Evolutionary conservation across 2,329 filamentous ascomycete genomes (phyloP).

Genomic region (Monilinia laxa): DNA sequence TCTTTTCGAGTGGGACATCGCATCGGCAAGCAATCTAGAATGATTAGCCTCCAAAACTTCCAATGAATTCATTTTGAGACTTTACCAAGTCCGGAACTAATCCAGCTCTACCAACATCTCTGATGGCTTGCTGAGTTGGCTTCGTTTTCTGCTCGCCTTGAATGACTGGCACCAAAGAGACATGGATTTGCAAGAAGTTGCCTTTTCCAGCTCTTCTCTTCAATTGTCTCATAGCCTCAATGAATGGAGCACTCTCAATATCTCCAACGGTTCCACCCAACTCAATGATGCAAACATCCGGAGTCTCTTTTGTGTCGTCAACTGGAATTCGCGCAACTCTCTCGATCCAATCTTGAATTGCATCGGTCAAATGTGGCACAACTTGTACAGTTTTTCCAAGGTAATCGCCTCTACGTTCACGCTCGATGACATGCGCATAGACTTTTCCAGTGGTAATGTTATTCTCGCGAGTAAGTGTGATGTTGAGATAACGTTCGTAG

Average conservation of each 20-base stretch:
- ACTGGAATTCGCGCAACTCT: conserved; percentile 82
- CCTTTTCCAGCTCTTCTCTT: conserved; percentile 68
- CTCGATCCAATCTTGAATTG: conserved; percentile 90
- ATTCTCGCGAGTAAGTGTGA: conserved; percentile 78
- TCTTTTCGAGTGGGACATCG: conserved; percentile 68
- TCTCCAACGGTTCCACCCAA: conserved; percentile 71
- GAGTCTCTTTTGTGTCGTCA: conserved; percentile 77
- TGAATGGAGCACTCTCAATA: conserved; percentile 83
- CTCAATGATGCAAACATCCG: conserved; percentile 89
- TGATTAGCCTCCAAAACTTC: conserved; percentile 17
- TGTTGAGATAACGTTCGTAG: conserved; percentile 78
- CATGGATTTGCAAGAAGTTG: conserved; percentile 87
- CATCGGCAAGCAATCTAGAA: conserved; percentile 86
- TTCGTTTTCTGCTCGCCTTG: conserved; percentile 86
- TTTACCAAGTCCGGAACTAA: conserved; percentile 65
- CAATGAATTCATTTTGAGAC: not conserved
- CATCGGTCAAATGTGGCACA: conserved; percentile 88
- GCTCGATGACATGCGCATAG: conserved; percentile 83
- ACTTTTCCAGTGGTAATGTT: conserved; percentile 99
- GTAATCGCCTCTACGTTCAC: conserved; percentile 61
- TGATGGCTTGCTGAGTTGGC: conserved; percentile 89
- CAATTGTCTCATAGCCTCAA: conserved; percentile 82
- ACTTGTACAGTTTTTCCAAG: conserved; percentile 87
- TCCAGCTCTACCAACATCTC: conserved; percentile 47
- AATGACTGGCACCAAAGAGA: conserved; percentile 77